Evolutionary conservation across 495 filamentous ascomycete species (phyloP).

Genomic region (Rusavskia elegans): DNA sequence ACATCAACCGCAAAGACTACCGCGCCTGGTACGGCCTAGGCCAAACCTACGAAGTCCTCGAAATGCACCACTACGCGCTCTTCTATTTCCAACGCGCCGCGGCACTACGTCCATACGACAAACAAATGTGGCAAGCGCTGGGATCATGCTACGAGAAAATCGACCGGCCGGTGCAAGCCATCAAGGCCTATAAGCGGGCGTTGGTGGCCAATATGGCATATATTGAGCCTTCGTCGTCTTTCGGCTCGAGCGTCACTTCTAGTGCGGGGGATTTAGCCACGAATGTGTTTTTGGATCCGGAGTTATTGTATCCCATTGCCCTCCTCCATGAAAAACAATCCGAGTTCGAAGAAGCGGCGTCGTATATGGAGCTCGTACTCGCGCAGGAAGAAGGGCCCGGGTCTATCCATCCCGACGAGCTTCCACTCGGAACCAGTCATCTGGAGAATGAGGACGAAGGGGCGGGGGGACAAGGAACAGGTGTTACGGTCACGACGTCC

Average conservation of each 20-base stretch:
- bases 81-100: slow-evolving; percentile 98
- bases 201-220: slow-evolving; percentile 60
- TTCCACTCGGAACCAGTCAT: no score
- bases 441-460: slow-evolving; percentile 32
- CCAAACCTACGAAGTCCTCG: slow-evolving; percentile 92
- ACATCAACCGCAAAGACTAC: slow-evolving; percentile 92
- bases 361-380: slow-evolving; percentile 89
- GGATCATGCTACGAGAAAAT: slow-evolving; percentile 81
- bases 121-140: slow-evolving; percentile 98
- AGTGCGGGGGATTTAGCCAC: slow-evolving; percentile 22
- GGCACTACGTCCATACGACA: slow-evolving; percentile 76
- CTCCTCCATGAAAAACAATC: slow-evolving; percentile 68
- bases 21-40: slow-evolving; percentile 97
- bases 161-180: slow-evolving; percentile 64
- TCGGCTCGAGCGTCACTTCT: slow-evolving; percentile 19
- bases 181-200: slow-evolving; percentile 87
- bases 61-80: slow-evolving; percentile 91
- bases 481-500: slow-evolving; percentile 75
- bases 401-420: no score
- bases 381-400: slow-evolving; percentile 51
- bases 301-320: slow-evolving; percentile 79
- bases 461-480: slow-evolving; percentile 38
- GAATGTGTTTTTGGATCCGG: slow-evolving; percentile 50
- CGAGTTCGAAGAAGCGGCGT: slow-evolving; percentile 61
- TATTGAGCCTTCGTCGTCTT: slow-evolving; percentile 35